These are phyloP conservation scores for Ruellia speciosa DNA, from an alignment of 305 asterid species.

Conservation along the genomic window DNA sequence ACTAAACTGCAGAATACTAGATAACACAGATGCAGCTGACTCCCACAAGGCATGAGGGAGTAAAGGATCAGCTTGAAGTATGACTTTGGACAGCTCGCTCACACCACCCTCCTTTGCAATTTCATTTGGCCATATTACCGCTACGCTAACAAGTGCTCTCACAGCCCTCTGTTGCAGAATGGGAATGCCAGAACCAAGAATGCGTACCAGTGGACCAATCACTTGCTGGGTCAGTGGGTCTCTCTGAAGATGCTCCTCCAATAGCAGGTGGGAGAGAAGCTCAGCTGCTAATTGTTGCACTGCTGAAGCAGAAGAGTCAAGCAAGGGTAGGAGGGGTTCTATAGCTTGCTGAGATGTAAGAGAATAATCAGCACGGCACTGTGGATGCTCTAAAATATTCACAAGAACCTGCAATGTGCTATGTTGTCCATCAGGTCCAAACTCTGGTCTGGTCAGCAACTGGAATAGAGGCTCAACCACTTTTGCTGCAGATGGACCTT, in stretches of 20 bases:
- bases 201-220: constrained; percentile 64
- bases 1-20: constrained; percentile 70
- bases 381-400: constrained; percentile 90
- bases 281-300: constrained; percentile 82
- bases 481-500: constrained; percentile 96
- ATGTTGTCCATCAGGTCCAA: constrained; percentile 91
- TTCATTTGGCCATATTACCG: constrained; percentile 78
- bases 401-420: constrained; percentile 90
- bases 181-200: constrained; percentile 65
- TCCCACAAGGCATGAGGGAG: constrained; percentile 87
- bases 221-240: constrained; percentile 60
- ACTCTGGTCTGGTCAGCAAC: constrained; percentile 63
- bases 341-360: constrained; percentile 75
- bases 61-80: constrained; percentile 78
- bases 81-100: constrained; percentile 78
- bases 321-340: constrained; percentile 79
- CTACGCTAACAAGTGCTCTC: constrained; percentile 62
- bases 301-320: constrained; percentile 75
- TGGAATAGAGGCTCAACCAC: constrained; percentile 84
- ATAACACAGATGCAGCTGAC: constrained; percentile 71
- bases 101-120: constrained; percentile 99
- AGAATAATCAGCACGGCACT: constrained; percentile 72
- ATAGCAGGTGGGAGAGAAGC: constrained; percentile 66
- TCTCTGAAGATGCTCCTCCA: constrained; percentile 81
- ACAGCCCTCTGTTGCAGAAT: constrained; percentile 80